A percentile compares a stretch with the other conserved stretches of the same genome.
These are phyloP conservation scores for Brettanomyces anomalus DNA, from an alignment of 805 yeast genomes.

Conservation along the genomic window DNA sequence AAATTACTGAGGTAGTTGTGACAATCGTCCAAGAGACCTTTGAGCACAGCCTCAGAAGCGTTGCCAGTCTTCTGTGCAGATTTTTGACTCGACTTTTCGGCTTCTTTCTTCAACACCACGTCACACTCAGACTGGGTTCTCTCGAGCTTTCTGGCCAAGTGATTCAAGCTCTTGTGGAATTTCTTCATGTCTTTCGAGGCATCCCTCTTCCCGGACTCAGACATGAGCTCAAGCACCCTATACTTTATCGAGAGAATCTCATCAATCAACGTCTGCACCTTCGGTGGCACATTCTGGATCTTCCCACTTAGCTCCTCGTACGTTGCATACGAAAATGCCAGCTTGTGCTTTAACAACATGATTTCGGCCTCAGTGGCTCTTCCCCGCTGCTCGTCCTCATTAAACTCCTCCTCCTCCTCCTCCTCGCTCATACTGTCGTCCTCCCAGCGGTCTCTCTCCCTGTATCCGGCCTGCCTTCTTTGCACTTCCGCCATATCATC, in stretches of 20 bases:
- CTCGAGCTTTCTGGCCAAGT: conserved; percentile 19
- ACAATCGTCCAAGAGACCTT: conserved; percentile 79
- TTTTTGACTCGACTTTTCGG: not conserved
- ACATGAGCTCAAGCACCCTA: conserved; percentile 46
- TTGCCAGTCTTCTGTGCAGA: not conserved
- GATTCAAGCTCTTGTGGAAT: conserved; percentile 12
- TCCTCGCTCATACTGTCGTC: not conserved
- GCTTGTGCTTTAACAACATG: conserved; percentile 53
- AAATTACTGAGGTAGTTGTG: conserved; percentile 66
- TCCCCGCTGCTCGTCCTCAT: conserved; percentile 7
- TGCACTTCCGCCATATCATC: conserved; percentile 10
- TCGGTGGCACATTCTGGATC: conserved; percentile 43
- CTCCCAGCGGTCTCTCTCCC: conserved; percentile 7
- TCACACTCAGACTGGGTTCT: conserved; percentile 8
- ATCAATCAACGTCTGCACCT: conserved; percentile 43
- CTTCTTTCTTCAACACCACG: not conserved
- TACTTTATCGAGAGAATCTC: conserved; percentile 52
- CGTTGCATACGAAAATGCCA: conserved; percentile 51
- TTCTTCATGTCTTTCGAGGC: not conserved
- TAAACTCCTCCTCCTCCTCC: conserved; percentile 27
- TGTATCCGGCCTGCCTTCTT: no score
- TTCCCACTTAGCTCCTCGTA: conserved; percentile 49
- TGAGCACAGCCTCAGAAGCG: conserved; percentile 37
- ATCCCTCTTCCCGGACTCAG: conserved; percentile 29
- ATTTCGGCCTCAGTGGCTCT: conserved; percentile 18